phyloP scores from a whole-genome alignment of 495 filamentous ascomycete species.

The Durotheca rogersii region DNA sequence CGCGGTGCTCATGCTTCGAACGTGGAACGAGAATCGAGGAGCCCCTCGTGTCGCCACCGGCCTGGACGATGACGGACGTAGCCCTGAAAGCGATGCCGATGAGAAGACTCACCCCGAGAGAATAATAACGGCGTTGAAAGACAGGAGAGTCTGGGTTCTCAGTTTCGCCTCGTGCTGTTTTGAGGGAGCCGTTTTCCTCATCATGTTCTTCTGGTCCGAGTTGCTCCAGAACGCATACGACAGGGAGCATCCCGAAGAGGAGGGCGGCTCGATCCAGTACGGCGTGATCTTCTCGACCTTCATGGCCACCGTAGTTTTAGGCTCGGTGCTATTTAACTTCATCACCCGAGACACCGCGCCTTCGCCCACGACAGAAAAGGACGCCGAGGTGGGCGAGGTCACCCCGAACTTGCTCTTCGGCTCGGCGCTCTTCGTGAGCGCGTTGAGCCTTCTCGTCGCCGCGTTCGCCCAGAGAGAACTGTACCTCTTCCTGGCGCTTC shows the following conservation, averaged over 20 bases:
- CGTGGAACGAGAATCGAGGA: slow-evolving; percentile 47
- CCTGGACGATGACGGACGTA: neutral
- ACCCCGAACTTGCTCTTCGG: slow-evolving; percentile 33
- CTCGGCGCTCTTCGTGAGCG: slow-evolving; percentile 24
- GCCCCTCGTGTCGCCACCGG: neutral
- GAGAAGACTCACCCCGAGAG: neutral
- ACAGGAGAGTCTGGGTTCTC: slow-evolving; percentile 41
- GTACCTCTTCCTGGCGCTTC: slow-evolving; percentile 41
- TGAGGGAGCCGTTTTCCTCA: slow-evolving; percentile 53
- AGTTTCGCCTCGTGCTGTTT: slow-evolving; percentile 45
- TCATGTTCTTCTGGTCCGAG: slow-evolving; percentile 52
- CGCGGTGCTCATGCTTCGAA: slow-evolving; percentile 35
- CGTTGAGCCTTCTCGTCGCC: slow-evolving; percentile 33
- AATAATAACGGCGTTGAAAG: slow-evolving; percentile 9
- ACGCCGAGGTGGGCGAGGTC: neutral
- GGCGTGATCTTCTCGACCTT: slow-evolving; percentile 51
- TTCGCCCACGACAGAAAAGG: neutral
- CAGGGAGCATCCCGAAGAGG: slow-evolving; percentile 1
- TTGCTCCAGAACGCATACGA: slow-evolving; percentile 40
- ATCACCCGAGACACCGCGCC: slow-evolving; percentile 1
- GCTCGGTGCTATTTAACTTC: slow-evolving; percentile 40
- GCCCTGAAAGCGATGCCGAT: neutral
- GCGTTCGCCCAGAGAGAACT: slow-evolving; percentile 35
- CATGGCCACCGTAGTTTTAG: slow-evolving; percentile 52
- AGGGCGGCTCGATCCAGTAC: slow-evolving; percentile 34